Evolutionary conservation across 2,329 filamentous ascomycete genomes (phyloP), one percentile per base, ranked within the genome.

Genomic region (Neofusicoccum sp.): DNA sequence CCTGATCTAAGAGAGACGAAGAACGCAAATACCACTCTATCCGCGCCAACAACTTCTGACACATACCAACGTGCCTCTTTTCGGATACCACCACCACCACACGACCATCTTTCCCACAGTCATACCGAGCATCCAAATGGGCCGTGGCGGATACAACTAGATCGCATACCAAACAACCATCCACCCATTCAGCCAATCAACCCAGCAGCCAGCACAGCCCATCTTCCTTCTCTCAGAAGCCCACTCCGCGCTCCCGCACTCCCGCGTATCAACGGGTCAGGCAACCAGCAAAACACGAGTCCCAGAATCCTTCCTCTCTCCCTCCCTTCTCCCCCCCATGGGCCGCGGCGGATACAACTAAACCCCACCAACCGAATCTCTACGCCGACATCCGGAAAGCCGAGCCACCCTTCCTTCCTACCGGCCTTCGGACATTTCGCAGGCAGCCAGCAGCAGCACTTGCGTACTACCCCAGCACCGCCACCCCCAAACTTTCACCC

Each of bases 71-170:
- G 36, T 49, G 59, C 44, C 20, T 43, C 47, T 47, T 60, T 56
- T 30, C 58, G 33, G 30, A 38, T 8, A 6, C n/a, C 41, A n/a
- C 6, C 38, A 30, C 31, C 41, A 24, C 54, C 60, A 57, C 63
- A 57, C 64, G 43, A 26, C 44, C 44, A 24, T n/a, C 31, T 31
- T 14, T 16, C 4, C 11, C 34, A 9, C 64, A 36, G 49, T 49
- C 47, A 62, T 45, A 36, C 48, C 57, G 58, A 48, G 43, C 16
- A 58, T 63, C 65, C 47, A 48, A 58, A 71, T 72, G 70, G 70
- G 71, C 40, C 71, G 71, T 51, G 71, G 71, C 62, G 71, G 71
- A 60, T 74, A 74, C 67, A 73, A 68, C 65, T 65, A 64, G 20
- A 40, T 28, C 43, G 1, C 11, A 12, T 40, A 28, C 33, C 24